A percentile compares a stretch with the other conserved stretches of the same genome.
phyloP scores from a whole-genome alignment of 1,139 yeast genomes.

The Williopsis jadinii region DNA sequence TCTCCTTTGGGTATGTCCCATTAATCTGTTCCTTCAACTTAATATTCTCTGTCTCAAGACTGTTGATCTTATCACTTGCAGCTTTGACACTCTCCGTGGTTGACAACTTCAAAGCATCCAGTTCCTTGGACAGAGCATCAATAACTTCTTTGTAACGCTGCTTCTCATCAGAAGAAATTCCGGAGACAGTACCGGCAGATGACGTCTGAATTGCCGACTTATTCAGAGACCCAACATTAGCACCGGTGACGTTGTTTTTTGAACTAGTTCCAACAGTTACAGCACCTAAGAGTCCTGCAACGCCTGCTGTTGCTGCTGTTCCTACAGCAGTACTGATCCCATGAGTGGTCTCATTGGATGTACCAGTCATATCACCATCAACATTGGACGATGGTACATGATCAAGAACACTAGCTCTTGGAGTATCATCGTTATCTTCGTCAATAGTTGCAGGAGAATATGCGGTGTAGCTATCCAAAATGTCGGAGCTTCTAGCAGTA shows the following conservation, averaged over 20 bases:
- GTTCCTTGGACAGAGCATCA: slow-evolving; percentile 39
- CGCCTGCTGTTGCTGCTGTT: slow-evolving; percentile 1
- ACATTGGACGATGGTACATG: neutral
- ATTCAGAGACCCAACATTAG: neutral
- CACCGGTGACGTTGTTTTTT: neutral
- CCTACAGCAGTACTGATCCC: slow-evolving; percentile 4
- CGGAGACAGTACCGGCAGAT: neutral
- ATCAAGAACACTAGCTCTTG: neutral
- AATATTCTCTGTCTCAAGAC: slow-evolving; percentile 40
- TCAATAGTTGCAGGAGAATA: neutral
- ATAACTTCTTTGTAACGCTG: slow-evolving; percentile 23
- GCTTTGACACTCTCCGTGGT: slow-evolving; percentile 45
- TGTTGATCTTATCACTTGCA: slow-evolving; percentile 44
- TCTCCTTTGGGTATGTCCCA: slow-evolving; percentile 5
- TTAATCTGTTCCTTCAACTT: slow-evolving; percentile 20
- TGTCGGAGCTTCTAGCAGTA: slow-evolving; percentile 16
- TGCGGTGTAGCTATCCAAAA: slow-evolving; percentile 19
- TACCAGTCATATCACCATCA: neutral
- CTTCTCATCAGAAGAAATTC: slow-evolving; percentile 9
- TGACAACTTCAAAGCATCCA: slow-evolving; percentile 37
- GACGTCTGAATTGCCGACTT: neutral
- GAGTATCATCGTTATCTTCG: neutral
- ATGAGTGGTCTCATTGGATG: slow-evolving; percentile 7
- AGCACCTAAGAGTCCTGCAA: slow-evolving; percentile 11
- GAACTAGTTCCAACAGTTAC: neutral